Conservation (phyloP, 2,329 filamentous ascomycete genomes). For the Xylariaceae sp. region DNA sequence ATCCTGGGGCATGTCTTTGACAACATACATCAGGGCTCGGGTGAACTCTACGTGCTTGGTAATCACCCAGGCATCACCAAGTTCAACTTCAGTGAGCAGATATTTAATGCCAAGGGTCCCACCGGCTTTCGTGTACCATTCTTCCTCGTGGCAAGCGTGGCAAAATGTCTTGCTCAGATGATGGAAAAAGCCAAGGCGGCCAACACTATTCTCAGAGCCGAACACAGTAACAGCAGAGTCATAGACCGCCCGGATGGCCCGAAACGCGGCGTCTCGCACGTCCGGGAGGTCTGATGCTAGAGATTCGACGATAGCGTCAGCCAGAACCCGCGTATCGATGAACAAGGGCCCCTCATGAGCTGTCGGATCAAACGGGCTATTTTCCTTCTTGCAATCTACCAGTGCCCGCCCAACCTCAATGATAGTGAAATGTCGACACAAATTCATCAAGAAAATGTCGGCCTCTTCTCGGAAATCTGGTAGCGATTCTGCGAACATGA, state of each 20-base stretch:
- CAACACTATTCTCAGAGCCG: constrained; percentile 65
- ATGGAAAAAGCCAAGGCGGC: constrained; percentile 77
- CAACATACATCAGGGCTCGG: constrained; percentile 88
- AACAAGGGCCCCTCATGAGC: constrained; percentile 83
- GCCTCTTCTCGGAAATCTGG: constrained; percentile 76
- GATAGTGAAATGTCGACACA: constrained; percentile 86
- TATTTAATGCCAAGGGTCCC: constrained; percentile 88
- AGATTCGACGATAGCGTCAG: constrained; percentile 85
- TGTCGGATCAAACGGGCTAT: constrained; percentile 76
- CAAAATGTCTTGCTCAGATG: constrained; percentile 81
- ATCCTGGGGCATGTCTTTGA: constrained; percentile 96
- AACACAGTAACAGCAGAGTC: constrained; percentile 75
- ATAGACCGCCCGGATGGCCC: constrained; percentile 73
- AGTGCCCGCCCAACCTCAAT: constrained; percentile 86
- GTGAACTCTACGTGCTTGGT: constrained; percentile 84
- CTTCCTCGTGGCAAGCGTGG: constrained; percentile 93
- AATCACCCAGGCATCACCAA: constrained; percentile 79
- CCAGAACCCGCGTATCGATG: constrained; percentile 81
- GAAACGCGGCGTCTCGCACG: constrained; percentile 78
- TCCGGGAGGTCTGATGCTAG: constrained; percentile 78
- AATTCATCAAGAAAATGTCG: constrained; percentile 67
- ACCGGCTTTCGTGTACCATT: constrained; percentile 97
- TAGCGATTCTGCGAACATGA: constrained; percentile 80
- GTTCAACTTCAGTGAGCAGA: constrained; percentile 75
- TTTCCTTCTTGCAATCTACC: constrained; percentile 70